Evolutionary conservation across 2,329 filamentous ascomycete genomes (phyloP), one percentile per base, ranked within the genome.

Genomic region (Cadophora malorum): DNA sequence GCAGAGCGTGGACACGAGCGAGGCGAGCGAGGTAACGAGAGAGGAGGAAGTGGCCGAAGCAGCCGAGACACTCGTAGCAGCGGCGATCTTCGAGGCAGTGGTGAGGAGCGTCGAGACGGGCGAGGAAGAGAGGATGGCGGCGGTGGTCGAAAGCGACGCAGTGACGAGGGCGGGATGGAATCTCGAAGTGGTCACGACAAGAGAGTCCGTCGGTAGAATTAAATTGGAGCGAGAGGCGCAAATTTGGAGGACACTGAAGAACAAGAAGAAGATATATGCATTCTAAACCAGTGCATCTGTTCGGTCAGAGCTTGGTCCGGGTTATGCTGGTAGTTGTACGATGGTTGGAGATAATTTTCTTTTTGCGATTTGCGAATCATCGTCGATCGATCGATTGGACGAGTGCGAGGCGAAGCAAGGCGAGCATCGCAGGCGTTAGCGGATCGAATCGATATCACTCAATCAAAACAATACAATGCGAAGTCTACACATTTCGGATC

Each of bases 111-210:
- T 56, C 72, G 74, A 21, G 76, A 77, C 58, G 69, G 64, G 59
- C 71, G 74, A 16, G 71, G 70, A 31, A 71, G 74, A 67, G 73
- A 72, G 16, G 71, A 71, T 55, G 67, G 41, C 41, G 41, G 41
- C 41, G 19, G 71, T 9, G 71, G 71, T 45, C 72, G 76, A 58
- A 78, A 78, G 71, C 68, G 77, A 70, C 71, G 74, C 28, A 70
- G 71, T 28, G 75, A 78, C 33, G 76, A 74, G 59, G 74, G 72
- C 16, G 66, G 64, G 19, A 58, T 73, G 60, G 74, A 76, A 47
- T 66, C 71, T 23, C 76, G 69, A 80, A 77, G 62, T 21, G 64
- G 64, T n/a, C 64, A 65, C 8, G 65, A 59, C 25, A 78, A 77
- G 69, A 72, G 75, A 67, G 67, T 70, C 12, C 70, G 75, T 50